Evolutionary conservation across 305 asterid species (phyloP).

Genomic region (Fraxinus dipetala): DNA sequence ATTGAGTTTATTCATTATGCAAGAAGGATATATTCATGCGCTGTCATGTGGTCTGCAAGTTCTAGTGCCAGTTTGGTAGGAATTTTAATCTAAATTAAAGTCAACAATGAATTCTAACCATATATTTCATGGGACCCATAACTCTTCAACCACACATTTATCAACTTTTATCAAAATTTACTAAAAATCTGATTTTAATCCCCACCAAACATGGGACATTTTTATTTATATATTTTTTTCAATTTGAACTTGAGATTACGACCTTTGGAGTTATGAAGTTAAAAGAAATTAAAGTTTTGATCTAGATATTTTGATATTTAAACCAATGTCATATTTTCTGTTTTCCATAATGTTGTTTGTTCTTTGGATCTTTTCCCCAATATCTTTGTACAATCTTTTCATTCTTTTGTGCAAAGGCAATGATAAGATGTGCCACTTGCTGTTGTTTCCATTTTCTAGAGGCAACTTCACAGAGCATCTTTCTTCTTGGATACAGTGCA

Average conservation of each 20-base stretch:
- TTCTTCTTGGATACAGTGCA: not conserved
- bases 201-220: not conserved
- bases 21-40: not conserved
- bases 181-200: not conserved
- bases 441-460: not conserved
- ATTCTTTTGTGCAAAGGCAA: not conserved
- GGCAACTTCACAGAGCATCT: not conserved
- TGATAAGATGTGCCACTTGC: not conserved
- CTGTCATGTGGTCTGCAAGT: slow-evolving; percentile 7
- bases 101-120: not conserved
- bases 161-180: not conserved
- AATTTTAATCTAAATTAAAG: too few species aligned
- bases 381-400: not conserved
- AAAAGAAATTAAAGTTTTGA: not conserved
- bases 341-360: not conserved
- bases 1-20: slow-evolving; percentile 15
- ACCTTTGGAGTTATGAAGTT: not conserved
- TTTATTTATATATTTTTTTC: not conserved
- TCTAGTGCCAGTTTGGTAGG: not conserved
- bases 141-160: not conserved
- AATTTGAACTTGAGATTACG: not conserved
- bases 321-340: not conserved
- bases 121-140: too few species aligned
- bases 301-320: slow-evolving; percentile 11
- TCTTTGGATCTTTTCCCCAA: not conserved